Conservation (phyloP, 2,329 filamentous ascomycete species). For the Microsporum canis region DNA sequence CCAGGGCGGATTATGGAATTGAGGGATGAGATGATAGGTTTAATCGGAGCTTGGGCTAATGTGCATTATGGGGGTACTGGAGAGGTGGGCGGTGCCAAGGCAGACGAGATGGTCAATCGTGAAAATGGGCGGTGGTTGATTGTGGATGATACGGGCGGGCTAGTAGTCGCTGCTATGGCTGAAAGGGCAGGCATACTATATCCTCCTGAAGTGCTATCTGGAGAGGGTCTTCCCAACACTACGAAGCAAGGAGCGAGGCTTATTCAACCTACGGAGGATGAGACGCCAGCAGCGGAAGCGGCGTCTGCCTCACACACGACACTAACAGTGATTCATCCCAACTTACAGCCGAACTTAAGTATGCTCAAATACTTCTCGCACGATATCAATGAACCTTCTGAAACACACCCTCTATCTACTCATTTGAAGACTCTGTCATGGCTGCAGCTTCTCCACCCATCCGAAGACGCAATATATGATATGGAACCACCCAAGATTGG, state of each 20-base stretch:
- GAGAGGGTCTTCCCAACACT: slow-evolving; percentile 6
- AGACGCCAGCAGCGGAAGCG: slow-evolving; percentile 22
- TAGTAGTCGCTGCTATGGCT: slow-evolving; percentile 71
- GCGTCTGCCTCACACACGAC: slow-evolving; percentile 45
- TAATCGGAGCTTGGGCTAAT: slow-evolving; percentile 83
- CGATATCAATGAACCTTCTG: slow-evolving; percentile 54
- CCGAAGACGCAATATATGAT: slow-evolving; percentile 62
- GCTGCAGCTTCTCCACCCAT: slow-evolving; percentile 76
- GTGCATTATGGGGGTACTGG: slow-evolving; percentile 57
- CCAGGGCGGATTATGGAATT: slow-evolving; percentile 71
- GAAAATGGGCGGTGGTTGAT: slow-evolving; percentile 61
- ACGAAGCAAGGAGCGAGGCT: neutral
- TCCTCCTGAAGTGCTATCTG: slow-evolving; percentile 21
- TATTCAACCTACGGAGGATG: slow-evolving; percentile 4
- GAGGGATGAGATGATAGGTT: slow-evolving; percentile 67
- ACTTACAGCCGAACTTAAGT: slow-evolving; percentile 76
- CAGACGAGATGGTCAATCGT: neutral
- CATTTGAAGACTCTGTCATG: slow-evolving; percentile 79
- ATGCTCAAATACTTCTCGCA: slow-evolving; percentile 84
- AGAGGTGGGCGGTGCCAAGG: slow-evolving; percentile 2
- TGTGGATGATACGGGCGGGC: slow-evolving; percentile 74
- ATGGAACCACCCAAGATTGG: slow-evolving; percentile 48
- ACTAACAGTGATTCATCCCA: slow-evolving; percentile 66
- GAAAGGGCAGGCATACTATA: slow-evolving; percentile 80
- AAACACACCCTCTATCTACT: slow-evolving; percentile 64